phyloP scores from a whole-genome alignment of 139 green algal species.

The Closterium sp. region DNA sequence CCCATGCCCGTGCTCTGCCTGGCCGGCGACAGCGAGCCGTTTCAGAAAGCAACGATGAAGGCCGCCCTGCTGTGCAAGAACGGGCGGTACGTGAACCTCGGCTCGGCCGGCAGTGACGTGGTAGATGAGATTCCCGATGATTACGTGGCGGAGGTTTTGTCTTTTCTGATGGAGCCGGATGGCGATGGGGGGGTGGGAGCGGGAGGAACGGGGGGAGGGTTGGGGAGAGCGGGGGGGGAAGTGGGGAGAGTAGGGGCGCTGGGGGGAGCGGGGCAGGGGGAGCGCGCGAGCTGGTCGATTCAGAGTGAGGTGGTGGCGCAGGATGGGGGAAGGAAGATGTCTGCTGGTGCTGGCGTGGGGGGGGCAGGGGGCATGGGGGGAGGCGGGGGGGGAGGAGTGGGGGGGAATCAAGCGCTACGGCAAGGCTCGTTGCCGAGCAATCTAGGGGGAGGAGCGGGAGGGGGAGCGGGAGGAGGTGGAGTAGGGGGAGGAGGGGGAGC shows the following conservation, averaged over 20 bases:
- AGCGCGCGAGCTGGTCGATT: not conserved
- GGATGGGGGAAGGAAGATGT: not conserved
- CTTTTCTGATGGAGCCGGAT: slow-evolving; percentile 9
- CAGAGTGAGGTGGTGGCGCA: not conserved
- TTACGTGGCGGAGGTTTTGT: not conserved
- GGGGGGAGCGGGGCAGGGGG: not conserved
- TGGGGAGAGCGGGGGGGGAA: not conserved
- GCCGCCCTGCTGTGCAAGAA: slow-evolving; percentile 15
- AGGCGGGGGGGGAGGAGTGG: not conserved
- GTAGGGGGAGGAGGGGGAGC: too few species aligned
- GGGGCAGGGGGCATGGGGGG: too few species aligned
- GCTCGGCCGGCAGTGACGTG: slow-evolving; percentile 1
- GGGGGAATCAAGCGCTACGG: not conserved
- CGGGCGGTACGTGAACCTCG: slow-evolving; percentile 12
- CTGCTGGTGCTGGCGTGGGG: not conserved
- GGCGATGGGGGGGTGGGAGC: not conserved
- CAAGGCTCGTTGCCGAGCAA: not conserved
- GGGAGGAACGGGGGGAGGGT: not conserved
- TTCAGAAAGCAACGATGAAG: slow-evolving; percentile 23
- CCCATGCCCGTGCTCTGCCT: slow-evolving; percentile 26
- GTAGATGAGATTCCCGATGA: slow-evolving; percentile 20
- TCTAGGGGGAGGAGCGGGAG: not conserved
- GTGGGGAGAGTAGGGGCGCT: not conserved
- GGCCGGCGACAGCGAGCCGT: slow-evolving; percentile 29
- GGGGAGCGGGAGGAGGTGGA: too few species aligned